Evolutionary conservation across 305 asterid species (phyloP).

Genomic region (Plantago lanceolata): DNA sequence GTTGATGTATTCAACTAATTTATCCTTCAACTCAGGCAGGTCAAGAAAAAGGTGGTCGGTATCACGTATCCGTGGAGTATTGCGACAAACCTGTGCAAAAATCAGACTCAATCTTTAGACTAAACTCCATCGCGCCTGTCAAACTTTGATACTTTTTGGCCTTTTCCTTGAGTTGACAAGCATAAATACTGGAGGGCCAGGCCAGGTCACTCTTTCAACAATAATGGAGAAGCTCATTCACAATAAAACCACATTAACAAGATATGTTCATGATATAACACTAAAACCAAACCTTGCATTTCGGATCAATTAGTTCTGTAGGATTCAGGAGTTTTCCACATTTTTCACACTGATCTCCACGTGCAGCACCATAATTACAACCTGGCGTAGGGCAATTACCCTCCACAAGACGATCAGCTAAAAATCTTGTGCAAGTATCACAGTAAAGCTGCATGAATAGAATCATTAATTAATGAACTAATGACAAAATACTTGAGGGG

Average conservation of each 20-base stretch:
- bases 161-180: slow-evolving; percentile 5
- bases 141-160: slow-evolving; percentile 9
- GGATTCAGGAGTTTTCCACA: slow-evolving; percentile 86
- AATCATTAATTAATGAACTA: not conserved
- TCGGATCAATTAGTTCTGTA: slow-evolving; percentile 70
- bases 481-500: not conserved
- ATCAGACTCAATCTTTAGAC: slow-evolving; percentile 24
- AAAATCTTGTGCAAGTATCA: slow-evolving; percentile 4
- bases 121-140: slow-evolving; percentile 3
- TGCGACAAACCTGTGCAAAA: slow-evolving; percentile 59
- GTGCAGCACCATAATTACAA: slow-evolving; percentile 77
- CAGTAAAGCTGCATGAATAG: not conserved
- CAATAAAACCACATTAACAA: not conserved
- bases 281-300: slow-evolving; percentile 65
- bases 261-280: not conserved
- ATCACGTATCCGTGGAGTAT: slow-evolving; percentile 60
- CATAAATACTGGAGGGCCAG: too few relatives aligned
- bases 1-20: slow-evolving; percentile 57
- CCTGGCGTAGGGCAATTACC: slow-evolving; percentile 77
- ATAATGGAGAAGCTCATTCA: too few relatives aligned
- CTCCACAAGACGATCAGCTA: slow-evolving; percentile 61
- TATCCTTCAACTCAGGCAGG: slow-evolving; percentile 79
- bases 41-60: slow-evolving; percentile 86
- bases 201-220: too few relatives aligned
- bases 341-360: slow-evolving; percentile 94